Evolutionary conservation across 2,329 filamentous ascomycete genomes (phyloP).

Genomic region (Bimuria novae-zelandiae): DNA sequence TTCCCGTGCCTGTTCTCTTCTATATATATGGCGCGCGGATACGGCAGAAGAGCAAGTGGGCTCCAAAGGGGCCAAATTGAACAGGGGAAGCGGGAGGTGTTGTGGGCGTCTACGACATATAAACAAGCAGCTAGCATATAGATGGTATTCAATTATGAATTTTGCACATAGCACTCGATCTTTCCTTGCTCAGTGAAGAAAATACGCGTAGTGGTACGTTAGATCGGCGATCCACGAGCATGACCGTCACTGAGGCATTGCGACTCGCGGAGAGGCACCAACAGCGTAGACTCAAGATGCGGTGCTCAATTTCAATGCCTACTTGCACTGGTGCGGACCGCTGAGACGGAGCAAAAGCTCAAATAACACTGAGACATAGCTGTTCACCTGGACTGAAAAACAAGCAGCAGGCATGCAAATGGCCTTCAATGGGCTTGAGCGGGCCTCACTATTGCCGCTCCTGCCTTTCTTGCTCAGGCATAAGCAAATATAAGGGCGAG

Average conservation of each 20-base stretch:
- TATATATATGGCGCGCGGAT: conserved; percentile 43
- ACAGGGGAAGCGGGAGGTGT: neutral
- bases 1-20: conserved; percentile 44
- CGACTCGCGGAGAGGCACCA: no score
- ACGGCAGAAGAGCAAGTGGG: conserved; percentile 39
- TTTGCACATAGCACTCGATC: neutral
- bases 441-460: neutral
- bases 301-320: no score
- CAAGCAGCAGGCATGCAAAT: neutral
- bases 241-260: no score
- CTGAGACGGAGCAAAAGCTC: no score
- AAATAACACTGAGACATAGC: no score
- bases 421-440: neutral
- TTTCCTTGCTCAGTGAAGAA: neutral
- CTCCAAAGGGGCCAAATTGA: conserved; percentile 18
- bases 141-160: neutral
- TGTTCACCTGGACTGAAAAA: no score
- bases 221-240: no score
- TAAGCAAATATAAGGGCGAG: neutral
- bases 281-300: no score
- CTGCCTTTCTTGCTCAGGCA: neutral
- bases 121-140: neutral
- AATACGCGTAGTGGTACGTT: no score
- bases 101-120: no score
- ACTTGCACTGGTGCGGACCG: no score